phyloP scores from a whole-genome alignment of 768 basidiomycete genomes.

The Chlorophyllum brunneum region DNA sequence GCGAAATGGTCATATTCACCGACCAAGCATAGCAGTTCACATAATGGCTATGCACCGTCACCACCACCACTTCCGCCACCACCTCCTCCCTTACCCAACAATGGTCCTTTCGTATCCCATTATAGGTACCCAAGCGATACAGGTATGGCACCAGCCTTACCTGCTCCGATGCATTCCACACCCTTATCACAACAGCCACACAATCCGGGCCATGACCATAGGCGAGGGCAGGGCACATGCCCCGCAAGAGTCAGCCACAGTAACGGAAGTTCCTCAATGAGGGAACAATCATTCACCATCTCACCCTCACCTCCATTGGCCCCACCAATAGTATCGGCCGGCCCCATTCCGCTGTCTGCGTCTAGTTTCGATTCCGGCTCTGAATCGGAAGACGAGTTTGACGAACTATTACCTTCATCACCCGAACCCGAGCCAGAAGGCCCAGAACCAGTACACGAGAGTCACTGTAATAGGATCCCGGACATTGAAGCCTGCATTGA shows the following conservation, averaged over 20 bases:
- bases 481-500: slow-evolving; percentile 11
- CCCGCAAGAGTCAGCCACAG: neutral
- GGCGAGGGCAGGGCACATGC: neutral
- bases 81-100: neutral
- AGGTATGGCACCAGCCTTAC: neutral
- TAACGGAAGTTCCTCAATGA: neutral
- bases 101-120: slow-evolving; percentile 3
- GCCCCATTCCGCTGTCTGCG: neutral
- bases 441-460: neutral
- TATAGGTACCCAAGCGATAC: slow-evolving; percentile 3
- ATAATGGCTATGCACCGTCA: neutral
- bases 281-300: neutral
- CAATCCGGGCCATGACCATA: neutral
- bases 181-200: neutral
- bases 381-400: slow-evolving; percentile 1
- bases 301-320: slow-evolving; percentile 1
- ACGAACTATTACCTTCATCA: slow-evolving; percentile 7
- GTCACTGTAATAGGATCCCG: neutral
- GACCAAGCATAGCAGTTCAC: neutral
- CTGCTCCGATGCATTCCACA: neutral
- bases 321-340: neutral
- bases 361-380: slow-evolving; percentile 1
- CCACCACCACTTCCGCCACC: neutral
- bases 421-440: slow-evolving; percentile 8
- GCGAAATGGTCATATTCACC: slow-evolving; percentile 1